Percentiles rank a stretch among this genome's conserved stretches.
Conservation (phyloP, 495 filamentous ascomycete species). For the Apodospora peruviana region DNA sequence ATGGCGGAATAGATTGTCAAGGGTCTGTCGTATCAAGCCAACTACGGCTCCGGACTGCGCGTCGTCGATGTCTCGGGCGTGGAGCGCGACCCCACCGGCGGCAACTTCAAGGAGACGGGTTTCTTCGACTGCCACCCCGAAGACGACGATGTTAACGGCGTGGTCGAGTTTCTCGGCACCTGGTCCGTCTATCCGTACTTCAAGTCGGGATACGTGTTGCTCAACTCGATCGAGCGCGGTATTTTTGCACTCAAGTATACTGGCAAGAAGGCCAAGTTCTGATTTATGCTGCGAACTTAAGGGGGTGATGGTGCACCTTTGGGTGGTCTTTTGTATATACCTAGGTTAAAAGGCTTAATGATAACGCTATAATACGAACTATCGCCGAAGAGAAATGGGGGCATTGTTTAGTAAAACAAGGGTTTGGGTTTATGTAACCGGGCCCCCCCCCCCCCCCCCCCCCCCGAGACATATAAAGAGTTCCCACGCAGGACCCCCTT, state of each 20-base stretch:
- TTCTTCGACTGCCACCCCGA: constrained; percentile 58
- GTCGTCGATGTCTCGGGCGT: constrained; percentile 51
- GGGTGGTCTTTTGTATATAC: too few relatives aligned
- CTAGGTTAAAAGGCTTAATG: too few relatives aligned
- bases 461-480: too few relatives aligned
- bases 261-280: constrained; percentile 1
- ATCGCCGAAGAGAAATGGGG: too few relatives aligned
- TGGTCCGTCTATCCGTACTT: constrained; percentile 56
- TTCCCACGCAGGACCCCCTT: too few relatives aligned
- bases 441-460: too few relatives aligned
- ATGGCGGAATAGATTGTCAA: too few relatives aligned
- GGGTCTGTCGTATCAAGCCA: constrained; percentile 49
- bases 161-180: constrained; percentile 50
- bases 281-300: too few relatives aligned
- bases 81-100: constrained; percentile 44
- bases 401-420: too few relatives aligned
- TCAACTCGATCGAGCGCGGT: constrained; percentile 58
- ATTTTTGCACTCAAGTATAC: constrained; percentile 44
- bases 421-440: too few relatives aligned
- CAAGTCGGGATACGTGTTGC: constrained; percentile 49
- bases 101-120: constrained; percentile 43
- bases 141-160: constrained; percentile 48
- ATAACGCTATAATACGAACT: too few relatives aligned
- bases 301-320: too few relatives aligned
- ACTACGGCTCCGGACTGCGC: constrained; percentile 53